phyloP scores from a whole-genome alignment of 371 early-diverging fungal species.

The Mucor piriformis region DNA sequence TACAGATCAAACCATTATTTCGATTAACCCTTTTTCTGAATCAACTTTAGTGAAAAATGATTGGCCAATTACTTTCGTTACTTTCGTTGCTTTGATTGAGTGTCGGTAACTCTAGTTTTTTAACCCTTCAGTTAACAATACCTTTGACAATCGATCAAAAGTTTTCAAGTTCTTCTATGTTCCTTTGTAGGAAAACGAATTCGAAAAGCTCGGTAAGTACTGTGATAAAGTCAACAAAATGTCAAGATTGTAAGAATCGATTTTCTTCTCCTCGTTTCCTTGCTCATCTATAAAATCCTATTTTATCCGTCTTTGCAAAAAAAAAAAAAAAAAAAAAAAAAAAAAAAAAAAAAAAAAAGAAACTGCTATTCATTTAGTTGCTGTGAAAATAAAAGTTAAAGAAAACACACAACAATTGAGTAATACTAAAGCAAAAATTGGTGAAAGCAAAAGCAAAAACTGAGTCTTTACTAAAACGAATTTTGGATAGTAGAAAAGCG shows the following conservation, averaged over 20 bases:
- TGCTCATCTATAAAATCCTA: constrained; percentile 5
- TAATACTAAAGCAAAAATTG: too few species aligned
- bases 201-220: constrained; percentile 5
- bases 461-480: too few species aligned
- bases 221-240: constrained; percentile 8
- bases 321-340: constrained; percentile 2
- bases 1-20: too few species aligned
- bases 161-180: constrained; percentile 13
- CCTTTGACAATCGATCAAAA: constrained; percentile 16
- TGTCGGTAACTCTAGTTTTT: constrained; percentile 20
- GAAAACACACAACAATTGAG: constrained; percentile 20
- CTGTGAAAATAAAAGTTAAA: constrained; percentile 23
- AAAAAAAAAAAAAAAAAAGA: constrained; percentile 16
- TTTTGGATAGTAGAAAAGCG: too few species aligned
- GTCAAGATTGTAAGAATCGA: constrained; percentile 16
- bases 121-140: constrained; percentile 22
- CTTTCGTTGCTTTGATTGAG: constrained; percentile 10
- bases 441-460: too few species aligned
- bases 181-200: constrained; percentile 12
- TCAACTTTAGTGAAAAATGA: constrained; percentile 13
- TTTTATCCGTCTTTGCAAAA: neutral
- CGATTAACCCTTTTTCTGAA: constrained; percentile 2
- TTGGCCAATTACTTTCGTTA: constrained; percentile 5
- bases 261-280: constrained; percentile 14
- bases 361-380: constrained; percentile 20